phyloP scores from a whole-genome alignment of 805 yeast genomes.

The Saccharomyces eubayanus region DNA sequence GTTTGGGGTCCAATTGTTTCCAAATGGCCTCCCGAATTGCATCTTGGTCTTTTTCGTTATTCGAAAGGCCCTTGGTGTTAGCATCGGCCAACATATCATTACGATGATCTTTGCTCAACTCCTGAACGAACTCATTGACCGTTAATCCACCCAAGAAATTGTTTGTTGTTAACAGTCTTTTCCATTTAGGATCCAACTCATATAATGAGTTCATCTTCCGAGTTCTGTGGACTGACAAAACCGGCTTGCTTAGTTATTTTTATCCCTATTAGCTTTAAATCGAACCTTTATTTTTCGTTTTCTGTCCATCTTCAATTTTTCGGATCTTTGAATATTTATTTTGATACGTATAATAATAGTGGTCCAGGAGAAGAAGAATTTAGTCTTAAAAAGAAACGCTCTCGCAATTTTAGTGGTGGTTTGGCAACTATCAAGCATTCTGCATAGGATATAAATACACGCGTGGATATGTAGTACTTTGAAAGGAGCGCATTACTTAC shows the following conservation, averaged over 20 bases:
- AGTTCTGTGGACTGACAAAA: constrained; percentile 7
- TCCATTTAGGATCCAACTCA: constrained; percentile 57
- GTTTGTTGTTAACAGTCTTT: constrained; percentile 47
- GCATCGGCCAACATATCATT: neutral
- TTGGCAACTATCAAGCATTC: neutral
- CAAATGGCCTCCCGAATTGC: constrained; percentile 6
- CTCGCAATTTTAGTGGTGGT: neutral
- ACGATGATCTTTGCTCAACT: constrained; percentile 56
- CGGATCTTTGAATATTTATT: neutral
- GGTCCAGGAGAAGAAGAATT: neutral
- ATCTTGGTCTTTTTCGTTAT: constrained; percentile 3
- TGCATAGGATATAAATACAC: neutral
- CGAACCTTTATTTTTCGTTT: neutral
- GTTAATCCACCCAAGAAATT: constrained; percentile 62
- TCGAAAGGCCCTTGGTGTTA: neutral
- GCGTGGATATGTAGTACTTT: too few relatives aligned
- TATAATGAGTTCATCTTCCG: constrained; percentile 38
- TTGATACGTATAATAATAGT: neutral
- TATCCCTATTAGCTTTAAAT: constrained; percentile 8
- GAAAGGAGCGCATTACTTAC: too few relatives aligned
- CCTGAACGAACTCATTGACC: constrained; percentile 74
- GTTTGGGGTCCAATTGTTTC: constrained; percentile 69
- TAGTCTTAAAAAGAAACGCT: neutral
- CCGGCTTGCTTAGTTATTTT: neutral
- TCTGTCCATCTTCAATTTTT: neutral